These are phyloP conservation scores for Serendipita sp. DNA, from an alignment of 768 basidiomycete species.

Conservation along the genomic window DNA sequence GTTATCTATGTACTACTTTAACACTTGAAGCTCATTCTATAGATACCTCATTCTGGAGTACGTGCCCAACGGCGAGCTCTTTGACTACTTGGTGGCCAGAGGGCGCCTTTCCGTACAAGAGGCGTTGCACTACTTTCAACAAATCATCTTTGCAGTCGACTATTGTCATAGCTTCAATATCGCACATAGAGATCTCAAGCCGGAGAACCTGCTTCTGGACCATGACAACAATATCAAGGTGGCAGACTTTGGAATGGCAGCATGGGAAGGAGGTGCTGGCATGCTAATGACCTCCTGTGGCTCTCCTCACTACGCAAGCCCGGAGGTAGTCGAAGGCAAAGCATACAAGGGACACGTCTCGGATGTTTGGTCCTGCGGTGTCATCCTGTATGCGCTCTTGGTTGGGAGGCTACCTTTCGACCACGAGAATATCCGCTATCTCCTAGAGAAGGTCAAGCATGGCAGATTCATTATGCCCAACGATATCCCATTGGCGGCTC, in stretches of 20 bases:
- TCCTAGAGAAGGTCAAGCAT: constrained; percentile 68
- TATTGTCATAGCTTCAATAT: constrained; percentile 93
- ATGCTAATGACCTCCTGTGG: constrained; percentile 77
- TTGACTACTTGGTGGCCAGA: constrained; percentile 74
- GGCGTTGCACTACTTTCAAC: constrained; percentile 77
- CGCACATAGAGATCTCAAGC: constrained; percentile 87
- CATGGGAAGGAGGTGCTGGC: constrained; percentile 53
- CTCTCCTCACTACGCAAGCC: constrained; percentile 88
- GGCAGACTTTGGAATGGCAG: constrained; percentile 96
- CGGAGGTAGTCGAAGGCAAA: constrained; percentile 73
- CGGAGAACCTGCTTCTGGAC: constrained; percentile 84
- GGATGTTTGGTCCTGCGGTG: constrained; percentile 95
- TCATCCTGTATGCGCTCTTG: constrained; percentile 83
- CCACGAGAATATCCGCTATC: constrained; percentile 59
- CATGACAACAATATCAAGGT: constrained; percentile 78
- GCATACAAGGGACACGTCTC: constrained; percentile 76
- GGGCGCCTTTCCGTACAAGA: constrained; percentile 56
- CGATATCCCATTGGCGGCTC: constrained; percentile 51
- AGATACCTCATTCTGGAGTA: constrained; percentile 78
- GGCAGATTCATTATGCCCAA: constrained; percentile 62
- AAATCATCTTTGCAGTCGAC: constrained; percentile 81
- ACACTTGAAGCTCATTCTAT: not conserved
- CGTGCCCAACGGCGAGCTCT: constrained; percentile 86
- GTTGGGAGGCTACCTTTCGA: constrained; percentile 85
- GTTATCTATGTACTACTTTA: constrained; percentile 11